phyloP scores from a whole-genome alignment of 441 rosid genomes.

The Aleurites moluccanus region DNA sequence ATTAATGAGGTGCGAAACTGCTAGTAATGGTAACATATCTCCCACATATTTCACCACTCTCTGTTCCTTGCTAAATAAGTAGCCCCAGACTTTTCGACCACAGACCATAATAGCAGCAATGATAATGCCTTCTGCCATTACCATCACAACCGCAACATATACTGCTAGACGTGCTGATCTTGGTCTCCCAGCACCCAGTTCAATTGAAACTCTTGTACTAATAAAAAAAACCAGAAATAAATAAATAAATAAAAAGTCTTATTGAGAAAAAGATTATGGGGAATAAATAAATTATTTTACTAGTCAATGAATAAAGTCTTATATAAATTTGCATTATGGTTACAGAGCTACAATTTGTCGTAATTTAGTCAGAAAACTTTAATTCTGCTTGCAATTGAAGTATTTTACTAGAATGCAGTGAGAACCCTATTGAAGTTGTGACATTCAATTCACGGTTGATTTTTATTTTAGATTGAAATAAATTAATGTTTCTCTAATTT shows the following conservation, averaged over 20 bases:
- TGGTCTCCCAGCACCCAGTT: conserved; percentile 24
- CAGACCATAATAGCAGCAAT: conserved; percentile 6
- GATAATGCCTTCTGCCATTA: conserved; percentile 11
- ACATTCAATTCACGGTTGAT: too few species aligned
- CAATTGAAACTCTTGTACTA: conserved; percentile 28
- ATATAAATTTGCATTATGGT: too few species aligned
- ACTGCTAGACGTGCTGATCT: conserved; percentile 22
- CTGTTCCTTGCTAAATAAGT: conserved; percentile 19
- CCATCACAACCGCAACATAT: background rate
- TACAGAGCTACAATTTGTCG: too few species aligned
- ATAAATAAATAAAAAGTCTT: background rate
- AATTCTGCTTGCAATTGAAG: too few species aligned
- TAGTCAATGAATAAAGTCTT: too few species aligned
- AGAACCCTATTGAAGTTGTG: too few species aligned
- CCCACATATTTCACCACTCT: conserved; percentile 16
- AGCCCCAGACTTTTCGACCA: conserved; percentile 20
- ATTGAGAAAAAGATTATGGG: background rate
- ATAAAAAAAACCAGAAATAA: background rate
- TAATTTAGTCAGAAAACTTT: too few species aligned
- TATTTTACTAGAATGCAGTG: too few species aligned
- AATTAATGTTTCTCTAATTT: too few species aligned
- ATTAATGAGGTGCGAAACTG: conserved; percentile 12
- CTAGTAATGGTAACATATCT: conserved; percentile 20
- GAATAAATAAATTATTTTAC: too few species aligned
- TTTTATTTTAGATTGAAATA: too few species aligned